Percentiles rank a stretch among this genome's conserved stretches.
Evolutionary conservation across 225 moss, liverwort and hornwort genomes (phyloP).

Genomic region (Thuidium tamariscinum): DNA sequence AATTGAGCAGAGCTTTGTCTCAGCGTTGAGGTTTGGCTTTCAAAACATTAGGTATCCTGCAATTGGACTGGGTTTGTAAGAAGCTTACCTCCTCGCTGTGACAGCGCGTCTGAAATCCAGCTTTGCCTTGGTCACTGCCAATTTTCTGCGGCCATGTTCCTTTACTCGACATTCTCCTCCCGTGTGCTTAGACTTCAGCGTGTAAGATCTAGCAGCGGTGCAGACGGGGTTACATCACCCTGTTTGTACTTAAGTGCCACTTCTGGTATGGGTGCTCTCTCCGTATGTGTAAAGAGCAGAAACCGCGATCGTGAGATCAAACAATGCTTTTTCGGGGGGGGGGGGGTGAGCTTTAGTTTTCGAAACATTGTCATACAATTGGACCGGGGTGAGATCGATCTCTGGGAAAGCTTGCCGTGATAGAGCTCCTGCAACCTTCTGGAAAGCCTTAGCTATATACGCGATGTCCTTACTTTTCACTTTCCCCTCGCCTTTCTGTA

Average conservation of each 20-base stretch:
- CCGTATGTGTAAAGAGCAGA: too few species aligned
- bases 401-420: background rate
- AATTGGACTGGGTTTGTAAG: background rate
- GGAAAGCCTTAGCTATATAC: too few species aligned
- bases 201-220: background rate
- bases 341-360: background rate
- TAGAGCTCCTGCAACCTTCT: background rate
- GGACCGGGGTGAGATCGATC: background rate
- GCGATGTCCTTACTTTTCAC: background rate
- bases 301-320: background rate
- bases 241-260: background rate
- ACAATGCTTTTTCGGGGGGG: background rate
- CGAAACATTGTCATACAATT: background rate
- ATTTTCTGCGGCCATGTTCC: background rate
- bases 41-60: background rate
- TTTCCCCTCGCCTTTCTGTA: background rate
- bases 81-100: background rate
- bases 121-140: background rate
- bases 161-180: background rate
- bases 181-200: background rate
- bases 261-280: background rate
- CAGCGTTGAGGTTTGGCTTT: background rate
- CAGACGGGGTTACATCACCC: background rate
- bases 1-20: background rate
- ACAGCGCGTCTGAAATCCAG: background rate